phyloP scores from a whole-genome alignment of 108 stramenopile genomes.

The Fistulifera pelliculosa region DNA sequence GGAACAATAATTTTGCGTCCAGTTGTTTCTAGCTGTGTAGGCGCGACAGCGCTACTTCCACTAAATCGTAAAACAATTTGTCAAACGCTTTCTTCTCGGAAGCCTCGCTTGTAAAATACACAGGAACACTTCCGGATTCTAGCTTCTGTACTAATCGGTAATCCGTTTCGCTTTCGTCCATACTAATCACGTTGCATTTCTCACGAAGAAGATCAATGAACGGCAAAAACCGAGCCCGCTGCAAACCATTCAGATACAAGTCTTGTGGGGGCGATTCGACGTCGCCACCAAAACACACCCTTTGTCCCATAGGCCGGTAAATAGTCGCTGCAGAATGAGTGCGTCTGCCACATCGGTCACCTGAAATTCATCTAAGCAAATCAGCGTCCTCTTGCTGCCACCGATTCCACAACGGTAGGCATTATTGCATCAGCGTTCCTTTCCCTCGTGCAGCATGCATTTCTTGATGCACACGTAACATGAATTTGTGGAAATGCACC shows the following conservation, averaged over 20 bases:
- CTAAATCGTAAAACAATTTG: constrained; percentile 33
- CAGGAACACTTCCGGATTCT: constrained; percentile 13
- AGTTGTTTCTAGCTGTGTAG: constrained; percentile 45
- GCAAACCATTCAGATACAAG: constrained; percentile 91
- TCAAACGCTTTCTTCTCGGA: constrained; percentile 13
- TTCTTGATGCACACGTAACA: constrained; percentile 80
- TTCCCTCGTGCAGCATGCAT: constrained; percentile 52
- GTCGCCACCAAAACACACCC: constrained; percentile 79
- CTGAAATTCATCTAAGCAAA: constrained; percentile 91
- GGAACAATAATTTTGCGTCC: constrained; percentile 62
- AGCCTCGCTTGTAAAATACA: constrained; percentile 15
- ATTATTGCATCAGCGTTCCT: constrained; percentile 31
- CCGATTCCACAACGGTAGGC: constrained; percentile 40
- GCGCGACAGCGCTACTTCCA: constrained; percentile 19
- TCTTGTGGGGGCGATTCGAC: constrained; percentile 88
- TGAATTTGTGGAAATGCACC: constrained; percentile 98
- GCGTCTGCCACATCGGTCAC: constrained; percentile 91
- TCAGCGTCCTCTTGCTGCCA: constrained; percentile 34
- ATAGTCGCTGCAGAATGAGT: constrained; percentile 65
- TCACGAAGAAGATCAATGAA: constrained; percentile 85
- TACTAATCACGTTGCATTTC: constrained; percentile 45
- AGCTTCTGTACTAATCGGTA: constrained; percentile 55
- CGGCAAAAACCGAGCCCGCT: constrained; percentile 93
- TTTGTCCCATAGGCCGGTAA: constrained; percentile 53
- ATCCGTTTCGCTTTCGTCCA: constrained; percentile 77